Conservation (phyloP, 2,329 filamentous ascomycete species). For the Nigrospora oryzae region DNA sequence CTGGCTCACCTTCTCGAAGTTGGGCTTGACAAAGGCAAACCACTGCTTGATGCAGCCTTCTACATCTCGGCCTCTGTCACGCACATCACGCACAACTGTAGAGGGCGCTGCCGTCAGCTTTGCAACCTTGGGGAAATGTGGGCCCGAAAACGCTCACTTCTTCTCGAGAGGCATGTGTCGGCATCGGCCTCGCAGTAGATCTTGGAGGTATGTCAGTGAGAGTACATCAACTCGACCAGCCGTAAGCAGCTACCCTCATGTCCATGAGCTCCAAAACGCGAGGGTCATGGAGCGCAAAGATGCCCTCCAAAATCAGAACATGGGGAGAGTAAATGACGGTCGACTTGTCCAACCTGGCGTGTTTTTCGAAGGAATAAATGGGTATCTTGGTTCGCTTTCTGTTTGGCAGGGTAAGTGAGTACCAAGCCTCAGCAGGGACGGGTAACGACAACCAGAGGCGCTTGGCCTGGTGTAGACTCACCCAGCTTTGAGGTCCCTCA, state of each 20-base stretch:
- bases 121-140: neutral
- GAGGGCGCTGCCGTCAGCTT: neutral
- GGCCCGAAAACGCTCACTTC: slow-evolving; percentile 48
- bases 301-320: slow-evolving; percentile 90
- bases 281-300: slow-evolving; percentile 86
- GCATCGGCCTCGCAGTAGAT: slow-evolving; percentile 96
- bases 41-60: slow-evolving; percentile 97
- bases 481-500: slow-evolving; percentile 86
- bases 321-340: slow-evolving; percentile 93
- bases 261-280: slow-evolving; percentile 81
- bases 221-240: slow-evolving; percentile 2
- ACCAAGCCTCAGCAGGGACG: neutral
- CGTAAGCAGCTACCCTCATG: slow-evolving; percentile 56
- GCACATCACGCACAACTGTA: slow-evolving; percentile 76
- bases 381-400: slow-evolving; percentile 87
- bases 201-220: slow-evolving; percentile 26
- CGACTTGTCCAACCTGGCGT: slow-evolving; percentile 69
- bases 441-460: neutral
- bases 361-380: slow-evolving; percentile 89
- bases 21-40: slow-evolving; percentile 94
- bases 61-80: slow-evolving; percentile 81
- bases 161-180: slow-evolving; percentile 83
- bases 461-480: slow-evolving; percentile 31
- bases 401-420: neutral
- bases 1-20: slow-evolving; percentile 64